phyloP scores from a whole-genome alignment of 306 rosid genomes.

The Begonia loranthoides region DNA sequence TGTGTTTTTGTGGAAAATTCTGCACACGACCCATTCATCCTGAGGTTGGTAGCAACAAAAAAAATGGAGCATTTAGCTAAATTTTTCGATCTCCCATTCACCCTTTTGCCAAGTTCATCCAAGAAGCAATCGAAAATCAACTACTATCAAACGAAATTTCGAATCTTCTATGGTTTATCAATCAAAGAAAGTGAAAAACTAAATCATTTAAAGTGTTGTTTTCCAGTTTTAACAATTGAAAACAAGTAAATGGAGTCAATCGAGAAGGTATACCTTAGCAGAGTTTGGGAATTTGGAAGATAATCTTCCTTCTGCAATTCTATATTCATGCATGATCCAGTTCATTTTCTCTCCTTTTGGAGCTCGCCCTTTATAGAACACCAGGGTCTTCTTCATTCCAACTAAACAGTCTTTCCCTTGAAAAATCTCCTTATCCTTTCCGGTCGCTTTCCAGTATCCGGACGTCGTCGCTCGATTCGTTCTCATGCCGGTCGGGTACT shows the following conservation, averaged over 20 bases:
- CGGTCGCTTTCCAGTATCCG: conserved; percentile 97
- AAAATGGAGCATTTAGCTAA: background rate
- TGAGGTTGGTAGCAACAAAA: conserved; percentile 10
- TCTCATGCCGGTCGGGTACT: conserved; percentile 91
- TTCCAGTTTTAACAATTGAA: too few species aligned
- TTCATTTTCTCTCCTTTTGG: conserved; percentile 83
- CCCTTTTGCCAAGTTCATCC: too few species aligned
- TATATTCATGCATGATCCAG: conserved; percentile 96
- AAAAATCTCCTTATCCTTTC: conserved; percentile 73
- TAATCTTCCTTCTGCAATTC: conserved; percentile 43
- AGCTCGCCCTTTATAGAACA: conserved; percentile 88
- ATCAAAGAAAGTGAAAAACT: too few species aligned
- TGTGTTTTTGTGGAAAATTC: conserved; percentile 66
- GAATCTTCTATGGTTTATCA: too few species aligned
- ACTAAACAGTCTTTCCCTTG: conserved; percentile 47
- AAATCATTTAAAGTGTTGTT: background rate
- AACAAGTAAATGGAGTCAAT: background rate
- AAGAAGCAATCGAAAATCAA: too few species aligned
- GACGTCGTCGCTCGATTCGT: conserved; percentile 85
- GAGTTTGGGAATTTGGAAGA: conserved; percentile 21
- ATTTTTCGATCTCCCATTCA: too few species aligned
- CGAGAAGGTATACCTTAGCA: conserved; percentile 49
- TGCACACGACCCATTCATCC: conserved; percentile 94
- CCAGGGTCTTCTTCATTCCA: conserved; percentile 97
- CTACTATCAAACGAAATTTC: too few species aligned